Evolutionary conservation across 345 rosid species (phyloP), one percentile per base, ranked within the genome.

Genomic region (Camelina sativa): DNA sequence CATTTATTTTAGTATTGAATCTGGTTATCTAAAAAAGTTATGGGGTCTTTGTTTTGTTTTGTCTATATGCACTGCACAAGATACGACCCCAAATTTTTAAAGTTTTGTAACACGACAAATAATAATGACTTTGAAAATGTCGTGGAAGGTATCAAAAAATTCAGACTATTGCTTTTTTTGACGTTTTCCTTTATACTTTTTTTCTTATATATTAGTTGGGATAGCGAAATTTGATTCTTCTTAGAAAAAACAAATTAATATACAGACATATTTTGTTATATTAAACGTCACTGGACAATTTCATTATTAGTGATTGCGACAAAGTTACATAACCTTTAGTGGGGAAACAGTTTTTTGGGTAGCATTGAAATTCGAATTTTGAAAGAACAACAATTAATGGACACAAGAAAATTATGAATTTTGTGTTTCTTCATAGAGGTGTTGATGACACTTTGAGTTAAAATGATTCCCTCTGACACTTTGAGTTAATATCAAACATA

Each of bases 31-130:
- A 40, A 25, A 38, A 58, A 28, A 28, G 13, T 75, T 25, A 59
- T 67, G 61, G 35, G 43, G 17, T n/a, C 12, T 20, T 12, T 50
- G 8, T 50, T 20, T 12, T 50, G 8, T 50, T 50, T 60, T 75
- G 79, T 76, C 79, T 46, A 34, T 54, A 69, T 69, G 37, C 75
- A 62, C 58, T 62, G 75, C 65, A 76, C 70, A 62, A 62, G 80
- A 76, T 76, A 76, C 65, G 75, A 69, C 65, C 25, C 40, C 43
- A 76, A 22, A 34, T 7, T 34, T 54, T n/a, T 16, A 62, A 76
- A 76, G 65, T 69, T 69, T 61, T 61, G 1, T 74, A 11, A 69
- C 44, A 76, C 71, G 75, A 76, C 75, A 76, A 62, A 63, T 35
- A 23, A 55, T 69, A 69, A 69, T 69, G 52, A 76, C 69, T 76